A percentile compares a stretch with the other conserved stretches of the same genome.
These are phyloP conservation scores for Alliaria petiolata DNA, from an alignment of 345 rosid genomes.

Conservation along the genomic window DNA sequence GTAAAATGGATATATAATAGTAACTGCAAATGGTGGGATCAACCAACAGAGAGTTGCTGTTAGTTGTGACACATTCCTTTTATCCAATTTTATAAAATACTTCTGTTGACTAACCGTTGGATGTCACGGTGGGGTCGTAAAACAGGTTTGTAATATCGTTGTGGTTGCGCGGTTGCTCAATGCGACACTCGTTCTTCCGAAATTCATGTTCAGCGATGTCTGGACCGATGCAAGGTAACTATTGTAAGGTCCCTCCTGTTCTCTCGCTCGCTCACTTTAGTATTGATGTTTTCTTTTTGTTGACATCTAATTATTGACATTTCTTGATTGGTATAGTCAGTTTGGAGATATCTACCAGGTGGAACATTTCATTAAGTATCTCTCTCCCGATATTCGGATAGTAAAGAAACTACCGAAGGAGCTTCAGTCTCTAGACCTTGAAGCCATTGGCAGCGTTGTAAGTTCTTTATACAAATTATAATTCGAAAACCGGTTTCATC, in stretches of 20 bases:
- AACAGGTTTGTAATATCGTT: constrained; percentile 92
- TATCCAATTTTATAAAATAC: not conserved
- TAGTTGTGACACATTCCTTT: constrained; percentile 30
- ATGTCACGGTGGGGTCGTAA: too few relatives aligned
- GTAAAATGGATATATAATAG: constrained; percentile 78
- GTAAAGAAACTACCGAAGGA: constrained; percentile 80
- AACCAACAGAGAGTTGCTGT: constrained; percentile 98
- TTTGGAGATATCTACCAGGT: constrained; percentile 89
- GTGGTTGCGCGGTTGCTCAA: constrained; percentile 80
- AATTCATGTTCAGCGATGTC: constrained; percentile 89
- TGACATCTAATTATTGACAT: not conserved
- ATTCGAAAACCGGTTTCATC: not conserved
- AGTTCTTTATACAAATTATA: constrained; percentile 36
- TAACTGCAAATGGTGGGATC: constrained; percentile 97
- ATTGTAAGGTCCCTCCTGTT: constrained; percentile 15
- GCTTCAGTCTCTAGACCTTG: constrained; percentile 77
- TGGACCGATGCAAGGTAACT: constrained; percentile 90
- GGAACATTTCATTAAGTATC: constrained; percentile 74
- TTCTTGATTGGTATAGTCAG: constrained; percentile 52
- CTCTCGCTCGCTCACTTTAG: not conserved
- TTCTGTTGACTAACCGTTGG: too few relatives aligned
- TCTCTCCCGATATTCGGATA: constrained; percentile 77
- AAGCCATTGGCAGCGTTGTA: constrained; percentile 84
- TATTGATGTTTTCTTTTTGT: not conserved
- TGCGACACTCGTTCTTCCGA: constrained; percentile 88